A percentile compares a stretch with the other conserved stretches of the same genome.
These are phyloP conservation scores for Ophiostoma quercus DNA, from an alignment of 2,329 filamentous ascomycete genomes.

Conservation along the genomic window DNA sequence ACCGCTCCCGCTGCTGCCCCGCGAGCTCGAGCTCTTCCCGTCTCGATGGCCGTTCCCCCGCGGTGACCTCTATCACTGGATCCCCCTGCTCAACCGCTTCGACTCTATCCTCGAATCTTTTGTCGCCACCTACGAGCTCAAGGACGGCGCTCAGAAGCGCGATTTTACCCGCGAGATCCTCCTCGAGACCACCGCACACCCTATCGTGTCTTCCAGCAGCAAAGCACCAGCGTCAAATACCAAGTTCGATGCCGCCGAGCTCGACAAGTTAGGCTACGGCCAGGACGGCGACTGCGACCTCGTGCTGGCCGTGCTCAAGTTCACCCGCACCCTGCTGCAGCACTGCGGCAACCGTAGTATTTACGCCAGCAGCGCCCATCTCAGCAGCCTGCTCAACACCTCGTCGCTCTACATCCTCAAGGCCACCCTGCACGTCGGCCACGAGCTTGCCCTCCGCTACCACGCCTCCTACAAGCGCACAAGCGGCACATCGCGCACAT, in stretches of 20 bases:
- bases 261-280: conserved; percentile 58
- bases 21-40: conserved; percentile 73
- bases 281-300: conserved; percentile 75
- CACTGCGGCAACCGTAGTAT: conserved; percentile 96
- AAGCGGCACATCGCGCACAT: conserved; percentile 56
- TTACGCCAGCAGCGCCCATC: conserved; percentile 85
- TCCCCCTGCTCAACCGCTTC: conserved; percentile 86
- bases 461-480: conserved; percentile 80
- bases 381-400: conserved; percentile 85
- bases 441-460: conserved; percentile 87
- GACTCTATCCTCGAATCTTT: conserved; percentile 81
- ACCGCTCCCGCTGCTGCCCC: conserved; percentile 70
- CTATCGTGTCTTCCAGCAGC: conserved; percentile 47
- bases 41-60: conserved; percentile 90
- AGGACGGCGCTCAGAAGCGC: conserved; percentile 71
- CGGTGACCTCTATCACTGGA: conserved; percentile 98
- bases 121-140: conserved; percentile 72
- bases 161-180: conserved; percentile 67
- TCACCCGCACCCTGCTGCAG: conserved; percentile 82
- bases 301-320: conserved; percentile 72
- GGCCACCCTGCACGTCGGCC: conserved; percentile 70
- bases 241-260: conserved; percentile 23
- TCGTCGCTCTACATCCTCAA: conserved; percentile 75
- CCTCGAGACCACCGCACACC: conserved; percentile 48
- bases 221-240: background rate